A percentile compares a stretch with the other conserved stretches of the same genome.
Evolutionary conservation across 768 basidiomycete species (phyloP).

Genomic region (Macrolepiota fuliginosa): DNA sequence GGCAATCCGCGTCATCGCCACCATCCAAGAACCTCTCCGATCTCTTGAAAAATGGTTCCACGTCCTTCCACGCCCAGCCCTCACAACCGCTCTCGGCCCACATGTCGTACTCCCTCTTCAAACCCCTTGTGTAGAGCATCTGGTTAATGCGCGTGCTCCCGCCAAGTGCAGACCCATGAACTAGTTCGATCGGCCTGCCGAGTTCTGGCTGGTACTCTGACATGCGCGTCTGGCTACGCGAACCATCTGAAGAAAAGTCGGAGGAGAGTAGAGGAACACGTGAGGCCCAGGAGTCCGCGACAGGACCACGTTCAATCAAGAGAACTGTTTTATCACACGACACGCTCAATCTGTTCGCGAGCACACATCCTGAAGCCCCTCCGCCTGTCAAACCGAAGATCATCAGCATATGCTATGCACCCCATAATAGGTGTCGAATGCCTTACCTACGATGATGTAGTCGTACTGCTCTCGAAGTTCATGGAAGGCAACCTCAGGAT

Average conservation of each 20-base stretch:
- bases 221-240: conserved; percentile 35
- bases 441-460: conserved; percentile 16
- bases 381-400: conserved; percentile 37
- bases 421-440: conserved; percentile 19
- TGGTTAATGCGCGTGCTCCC: conserved; percentile 43
- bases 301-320: conserved; percentile 58
- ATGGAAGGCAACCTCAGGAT: conserved; percentile 2
- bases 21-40: conserved; percentile 50
- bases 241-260: conserved; percentile 15
- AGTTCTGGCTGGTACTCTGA: conserved; percentile 42
- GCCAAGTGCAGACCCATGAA: conserved; percentile 23
- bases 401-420: background rate
- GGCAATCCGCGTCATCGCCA: background rate
- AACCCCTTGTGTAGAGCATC: conserved; percentile 23
- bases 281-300: conserved; percentile 27
- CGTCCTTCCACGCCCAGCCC: conserved; percentile 58
- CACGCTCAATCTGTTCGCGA: conserved; percentile 57
- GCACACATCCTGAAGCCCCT: conserved; percentile 58
- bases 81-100: conserved; percentile 49
- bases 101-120: conserved; percentile 22
- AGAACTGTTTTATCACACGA: conserved; percentile 47
- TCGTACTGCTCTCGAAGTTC: conserved; percentile 14
- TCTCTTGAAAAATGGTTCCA: conserved; percentile 62
- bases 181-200: conserved; percentile 30
- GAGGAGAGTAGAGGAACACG: conserved; percentile 16